Base-by-base conservation (phyloP, 176 grass and related monocot genomes). In the Oryza meridionalis region DNA sequence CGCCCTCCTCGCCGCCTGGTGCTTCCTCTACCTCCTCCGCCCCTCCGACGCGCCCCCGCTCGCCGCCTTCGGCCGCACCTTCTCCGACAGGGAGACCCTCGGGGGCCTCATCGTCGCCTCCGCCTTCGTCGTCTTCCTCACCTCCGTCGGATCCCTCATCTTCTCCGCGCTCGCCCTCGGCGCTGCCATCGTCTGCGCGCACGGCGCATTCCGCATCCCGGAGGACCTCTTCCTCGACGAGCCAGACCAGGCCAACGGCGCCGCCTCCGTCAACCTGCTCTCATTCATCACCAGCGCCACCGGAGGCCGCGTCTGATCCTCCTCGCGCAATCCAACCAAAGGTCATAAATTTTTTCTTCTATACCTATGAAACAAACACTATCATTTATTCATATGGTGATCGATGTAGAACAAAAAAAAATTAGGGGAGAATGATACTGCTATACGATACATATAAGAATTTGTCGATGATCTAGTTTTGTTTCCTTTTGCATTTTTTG, bases 191-290 rank as follows among this genome's bases (percentile, higher is more conserved):
- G 85, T 95, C 33, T 92, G 85, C 42, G 86, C 86, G 67, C 93
- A 95, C 14, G 90, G 93, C 1, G 82, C 90, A 16, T 87, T 74
- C 71, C 85, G 88, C 45, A 82, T 92, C 0, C 93, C 93, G 0
- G 93, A 95, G 24, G 93, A 95, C 66, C 71, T 93, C 6, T 97
- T 97, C 66, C 84, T 97, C 15, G 94, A 97, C 40, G 93, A 92
- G 63, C 71, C 88, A 1, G 93, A 95, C 61, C 81, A 51, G 79
- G 33, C 37, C 4, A 25, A 45, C n/a, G 85, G 27, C 22, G 77
- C 53, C 7, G 82, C 73, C 22, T 58, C 87, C 3, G 25, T 75
- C 13, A 76, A 65, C 9, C 72, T 92, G 29, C 85, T 87, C 4
- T 90, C 87, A 4, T 88, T 94, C 85, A 79, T 90, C 38, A 82